These are phyloP conservation scores for Gaeumannomyces sp. DNA, from an alignment of 2,329 filamentous ascomycete species.

Conservation along the genomic window DNA sequence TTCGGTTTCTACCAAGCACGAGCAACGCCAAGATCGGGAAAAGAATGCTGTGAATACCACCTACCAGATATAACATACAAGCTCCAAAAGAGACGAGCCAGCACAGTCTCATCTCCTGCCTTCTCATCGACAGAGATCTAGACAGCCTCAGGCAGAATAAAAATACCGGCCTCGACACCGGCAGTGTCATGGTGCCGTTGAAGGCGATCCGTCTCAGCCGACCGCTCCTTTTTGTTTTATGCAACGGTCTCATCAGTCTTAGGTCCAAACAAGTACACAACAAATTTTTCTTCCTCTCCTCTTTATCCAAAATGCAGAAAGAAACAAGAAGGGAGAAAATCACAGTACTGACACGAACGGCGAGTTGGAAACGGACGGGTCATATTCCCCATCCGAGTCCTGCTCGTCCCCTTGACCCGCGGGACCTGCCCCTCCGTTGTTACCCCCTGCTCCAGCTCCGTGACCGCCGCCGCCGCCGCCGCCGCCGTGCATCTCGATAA, in stretches of 20 bases:
- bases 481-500: neutral
- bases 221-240: slow-evolving; percentile 19
- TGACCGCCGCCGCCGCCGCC: neutral
- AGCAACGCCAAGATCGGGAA: too few relatives aligned
- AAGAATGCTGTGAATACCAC: too few relatives aligned
- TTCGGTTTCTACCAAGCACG: too few relatives aligned
- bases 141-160: neutral
- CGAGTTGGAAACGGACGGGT: neutral
- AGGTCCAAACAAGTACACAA: neutral
- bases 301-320: slow-evolving; percentile 9
- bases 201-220: slow-evolving; percentile 25
- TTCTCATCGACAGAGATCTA: neutral
- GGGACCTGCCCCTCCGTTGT: neutral
- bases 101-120: too few relatives aligned
- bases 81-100: too few relatives aligned
- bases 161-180: slow-evolving; percentile 20
- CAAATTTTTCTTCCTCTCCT: slow-evolving; percentile 3
- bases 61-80: too few relatives aligned
- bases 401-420: neutral
- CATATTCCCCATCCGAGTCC: neutral
- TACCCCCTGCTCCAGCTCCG: neutral
- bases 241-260: slow-evolving; percentile 7
- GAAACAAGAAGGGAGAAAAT: neutral
- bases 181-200: slow-evolving; percentile 22
- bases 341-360: slow-evolving; percentile 15